Percentiles rank a stretch among this genome's conserved stretches.
Evolutionary conservation across 2,329 filamentous ascomycete genomes (phyloP).

Genomic region (Ustulina deusta): DNA sequence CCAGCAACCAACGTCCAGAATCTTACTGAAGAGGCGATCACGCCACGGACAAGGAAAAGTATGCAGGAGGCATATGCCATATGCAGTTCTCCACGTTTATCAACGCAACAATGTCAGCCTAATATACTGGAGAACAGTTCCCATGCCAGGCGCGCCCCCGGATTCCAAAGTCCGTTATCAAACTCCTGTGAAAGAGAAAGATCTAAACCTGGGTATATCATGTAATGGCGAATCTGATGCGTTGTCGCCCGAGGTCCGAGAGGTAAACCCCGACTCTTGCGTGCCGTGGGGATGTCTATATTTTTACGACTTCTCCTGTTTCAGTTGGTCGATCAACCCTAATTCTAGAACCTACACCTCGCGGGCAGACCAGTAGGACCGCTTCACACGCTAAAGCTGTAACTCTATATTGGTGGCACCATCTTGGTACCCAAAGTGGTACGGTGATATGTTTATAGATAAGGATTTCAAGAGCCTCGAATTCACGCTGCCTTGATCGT

Average conservation of each 20-base stretch:
- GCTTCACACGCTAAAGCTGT: slow-evolving; percentile 34
- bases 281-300: slow-evolving; percentile 6
- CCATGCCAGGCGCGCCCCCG: slow-evolving; percentile 8
- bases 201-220: slow-evolving; percentile 4
- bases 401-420: slow-evolving; percentile 36
- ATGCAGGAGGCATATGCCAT: slow-evolving; percentile 25
- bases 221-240: slow-evolving; percentile 13
- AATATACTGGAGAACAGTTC: slow-evolving; percentile 1
- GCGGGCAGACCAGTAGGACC: slow-evolving; percentile 40
- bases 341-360: slow-evolving; percentile 20
- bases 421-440: slow-evolving; percentile 51
- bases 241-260: neutral
- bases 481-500: slow-evolving; percentile 36
- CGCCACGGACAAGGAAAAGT: slow-evolving; percentile 9
- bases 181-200: neutral
- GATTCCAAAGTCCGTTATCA: neutral
- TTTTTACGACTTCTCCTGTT: slow-evolving; percentile 2
- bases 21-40: slow-evolving; percentile 16
- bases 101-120: slow-evolving; percentile 15
- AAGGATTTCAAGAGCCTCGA: slow-evolving; percentile 40
- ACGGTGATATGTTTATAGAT: slow-evolving; percentile 40
- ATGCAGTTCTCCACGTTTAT: slow-evolving; percentile 36
- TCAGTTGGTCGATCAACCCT: slow-evolving; percentile 2
- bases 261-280: slow-evolving; percentile 10
- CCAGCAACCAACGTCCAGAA: slow-evolving; percentile 16